phyloP scores from a whole-genome alignment of 257 asterid species.

The Solanum sejunctum region DNA sequence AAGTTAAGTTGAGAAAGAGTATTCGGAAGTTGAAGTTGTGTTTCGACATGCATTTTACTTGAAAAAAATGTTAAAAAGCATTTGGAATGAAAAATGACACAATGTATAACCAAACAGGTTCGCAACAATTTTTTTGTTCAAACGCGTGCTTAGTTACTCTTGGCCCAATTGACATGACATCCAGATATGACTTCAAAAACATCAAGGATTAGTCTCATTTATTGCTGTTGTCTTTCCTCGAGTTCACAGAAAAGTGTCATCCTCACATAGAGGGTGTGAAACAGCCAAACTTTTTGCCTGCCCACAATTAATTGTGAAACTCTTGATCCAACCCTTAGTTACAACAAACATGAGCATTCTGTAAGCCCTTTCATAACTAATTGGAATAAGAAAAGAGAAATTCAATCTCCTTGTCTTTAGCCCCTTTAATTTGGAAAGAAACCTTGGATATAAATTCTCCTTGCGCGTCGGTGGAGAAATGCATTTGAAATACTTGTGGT shows the following conservation, averaged over 20 bases:
- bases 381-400: background rate
- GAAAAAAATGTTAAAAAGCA: background rate
- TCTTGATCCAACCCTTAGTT: background rate
- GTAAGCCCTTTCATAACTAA: background rate
- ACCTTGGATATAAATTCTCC: background rate
- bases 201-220: background rate
- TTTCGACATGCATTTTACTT: background rate
- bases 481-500: background rate
- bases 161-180: background rate
- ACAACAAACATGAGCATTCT: background rate
- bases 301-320: background rate
- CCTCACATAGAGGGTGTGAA: background rate
- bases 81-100: background rate
- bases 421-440: background rate
- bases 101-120: background rate
- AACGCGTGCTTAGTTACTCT: background rate
- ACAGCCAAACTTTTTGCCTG: background rate
- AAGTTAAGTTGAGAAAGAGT: background rate
- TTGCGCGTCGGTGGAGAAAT: background rate
- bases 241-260: background rate
- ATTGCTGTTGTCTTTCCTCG: background rate
- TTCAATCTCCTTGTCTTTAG: background rate
- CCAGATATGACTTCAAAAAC: background rate
- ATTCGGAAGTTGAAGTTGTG: background rate
- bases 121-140: background rate